Percentiles rank a stretch among this genome's conserved stretches.
These are phyloP conservation scores for Phoma sp. DNA, from an alignment of 2,329 filamentous ascomycete species.

Conservation along the genomic window DNA sequence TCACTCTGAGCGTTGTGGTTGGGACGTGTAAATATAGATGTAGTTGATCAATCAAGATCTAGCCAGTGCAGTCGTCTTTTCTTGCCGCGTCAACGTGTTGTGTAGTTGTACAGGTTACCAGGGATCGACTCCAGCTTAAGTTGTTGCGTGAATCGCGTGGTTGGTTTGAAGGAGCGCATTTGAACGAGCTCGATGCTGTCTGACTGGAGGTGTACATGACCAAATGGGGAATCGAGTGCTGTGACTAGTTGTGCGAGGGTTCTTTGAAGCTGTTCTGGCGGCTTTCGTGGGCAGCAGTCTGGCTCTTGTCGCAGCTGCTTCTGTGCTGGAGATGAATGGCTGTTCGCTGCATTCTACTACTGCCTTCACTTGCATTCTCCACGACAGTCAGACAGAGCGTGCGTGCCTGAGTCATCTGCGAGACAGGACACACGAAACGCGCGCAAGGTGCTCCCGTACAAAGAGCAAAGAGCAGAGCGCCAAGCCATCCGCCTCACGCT, in stretches of 20 bases:
- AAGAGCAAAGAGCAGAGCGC: conserved; percentile 23
- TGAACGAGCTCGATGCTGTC: neutral
- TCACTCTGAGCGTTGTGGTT: conserved; percentile 24
- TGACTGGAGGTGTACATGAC: neutral
- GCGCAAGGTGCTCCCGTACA: conserved; percentile 5
- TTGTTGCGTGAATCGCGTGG: no score
- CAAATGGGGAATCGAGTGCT: conserved; percentile 8
- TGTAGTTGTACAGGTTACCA: no score
- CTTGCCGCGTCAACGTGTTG: no score
- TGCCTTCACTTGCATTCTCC: neutral
- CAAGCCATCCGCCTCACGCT: conserved; percentile 27
- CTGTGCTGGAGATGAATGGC: neutral
- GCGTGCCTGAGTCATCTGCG: neutral
- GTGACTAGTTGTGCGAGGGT: neutral
- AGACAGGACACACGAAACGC: neutral
- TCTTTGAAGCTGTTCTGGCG: neutral
- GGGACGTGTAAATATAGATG: conserved; percentile 49
- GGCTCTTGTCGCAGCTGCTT: neutral
- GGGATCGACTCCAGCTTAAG: no score
- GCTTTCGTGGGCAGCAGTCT: conserved; percentile 6
- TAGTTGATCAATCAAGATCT: conserved; percentile 45
- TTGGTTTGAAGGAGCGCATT: no score
- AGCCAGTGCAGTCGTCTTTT: conserved; percentile 21
- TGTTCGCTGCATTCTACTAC: neutral
- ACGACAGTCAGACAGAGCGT: neutral